Conservation (phyloP, 495 filamentous ascomycete species). For the Hyaloscypha bicolor region DNA sequence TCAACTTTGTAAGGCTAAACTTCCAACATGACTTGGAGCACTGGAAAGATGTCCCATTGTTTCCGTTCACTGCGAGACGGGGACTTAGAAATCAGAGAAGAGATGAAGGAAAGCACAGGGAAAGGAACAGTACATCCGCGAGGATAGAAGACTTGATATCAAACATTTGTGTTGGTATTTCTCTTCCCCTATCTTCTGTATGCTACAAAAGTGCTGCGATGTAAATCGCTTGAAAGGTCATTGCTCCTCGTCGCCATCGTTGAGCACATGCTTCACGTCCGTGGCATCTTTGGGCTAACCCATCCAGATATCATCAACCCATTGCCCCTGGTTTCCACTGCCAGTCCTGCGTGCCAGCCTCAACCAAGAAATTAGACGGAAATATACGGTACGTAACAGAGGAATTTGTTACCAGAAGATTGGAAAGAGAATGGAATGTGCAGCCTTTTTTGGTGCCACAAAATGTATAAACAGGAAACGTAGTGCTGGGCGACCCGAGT, state of each 20-base stretch:
- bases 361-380: slow-evolving; percentile 9
- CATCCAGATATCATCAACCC: neutral
- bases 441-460: slow-evolving; percentile 1
- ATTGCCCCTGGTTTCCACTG: neutral
- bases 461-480: slow-evolving; percentile 15
- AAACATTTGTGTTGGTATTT: slow-evolving; percentile 13
- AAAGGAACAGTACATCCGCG: neutral
- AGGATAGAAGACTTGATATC: neutral
- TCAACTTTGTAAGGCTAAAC: too few species aligned
- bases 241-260: slow-evolving; percentile 16
- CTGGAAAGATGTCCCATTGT: too few species aligned
- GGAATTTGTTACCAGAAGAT: slow-evolving; percentile 15
- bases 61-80: too few species aligned
- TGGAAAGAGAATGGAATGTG: slow-evolving; percentile 6
- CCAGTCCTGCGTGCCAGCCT: slow-evolving; percentile 4
- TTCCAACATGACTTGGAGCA: too few species aligned
- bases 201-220: slow-evolving; percentile 7
- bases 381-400: slow-evolving; percentile 18
- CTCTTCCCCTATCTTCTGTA: neutral
- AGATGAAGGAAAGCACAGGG: neutral
- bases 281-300: neutral
- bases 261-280: slow-evolving; percentile 4
- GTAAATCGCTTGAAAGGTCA: slow-evolving; percentile 14
- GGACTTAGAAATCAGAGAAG: neutral
- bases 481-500: neutral